phyloP scores from a whole-genome alignment of 169 alveolate species.

The Toxoplasma gondii region DNA sequence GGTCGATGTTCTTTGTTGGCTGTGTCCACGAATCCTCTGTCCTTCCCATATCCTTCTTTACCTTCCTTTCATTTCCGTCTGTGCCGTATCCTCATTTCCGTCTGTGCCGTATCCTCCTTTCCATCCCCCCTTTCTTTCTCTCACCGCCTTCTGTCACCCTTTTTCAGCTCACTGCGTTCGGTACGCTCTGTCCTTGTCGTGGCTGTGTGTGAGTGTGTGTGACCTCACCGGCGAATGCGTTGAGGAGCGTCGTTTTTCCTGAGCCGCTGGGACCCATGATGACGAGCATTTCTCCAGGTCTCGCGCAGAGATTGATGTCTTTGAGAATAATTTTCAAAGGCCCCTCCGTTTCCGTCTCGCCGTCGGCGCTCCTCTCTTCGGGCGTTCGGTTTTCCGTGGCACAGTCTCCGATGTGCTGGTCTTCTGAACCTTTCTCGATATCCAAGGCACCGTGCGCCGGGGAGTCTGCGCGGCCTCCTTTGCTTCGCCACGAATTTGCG shows the following conservation, averaged over 20 bases:
- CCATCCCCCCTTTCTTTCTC: neutral
- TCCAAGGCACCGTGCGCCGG: too few relatives aligned
- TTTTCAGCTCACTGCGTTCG: too few relatives aligned
- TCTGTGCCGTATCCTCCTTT: neutral
- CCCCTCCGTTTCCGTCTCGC: neutral
- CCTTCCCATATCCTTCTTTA: neutral
- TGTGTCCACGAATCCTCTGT: neutral
- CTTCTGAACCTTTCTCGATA: too few relatives aligned
- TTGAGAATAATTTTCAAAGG: conserved; percentile 41
- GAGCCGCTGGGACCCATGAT: conserved; percentile 88
- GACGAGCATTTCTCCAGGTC: conserved; percentile 70
- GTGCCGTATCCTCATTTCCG: neutral
- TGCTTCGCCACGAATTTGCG: too few relatives aligned
- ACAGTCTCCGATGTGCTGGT: neutral
- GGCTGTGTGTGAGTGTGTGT: too few relatives aligned
- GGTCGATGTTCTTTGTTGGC: neutral
- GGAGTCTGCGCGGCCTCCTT: too few relatives aligned
- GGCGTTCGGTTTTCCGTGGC: neutral
- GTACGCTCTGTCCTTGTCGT: too few relatives aligned
- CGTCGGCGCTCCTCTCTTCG: neutral
- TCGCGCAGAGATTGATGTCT: conserved; percentile 45
- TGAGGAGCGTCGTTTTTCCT: conserved; percentile 93
- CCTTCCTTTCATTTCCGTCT: too few relatives aligned
- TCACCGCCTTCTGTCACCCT: neutral
- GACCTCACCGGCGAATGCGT: conserved; percentile 80